Percentiles rank a stretch among this genome's conserved stretches.
Evolutionary conservation across 176 grass and related monocot species (phyloP).

Genomic region (Thinopyrum elongatum): DNA sequence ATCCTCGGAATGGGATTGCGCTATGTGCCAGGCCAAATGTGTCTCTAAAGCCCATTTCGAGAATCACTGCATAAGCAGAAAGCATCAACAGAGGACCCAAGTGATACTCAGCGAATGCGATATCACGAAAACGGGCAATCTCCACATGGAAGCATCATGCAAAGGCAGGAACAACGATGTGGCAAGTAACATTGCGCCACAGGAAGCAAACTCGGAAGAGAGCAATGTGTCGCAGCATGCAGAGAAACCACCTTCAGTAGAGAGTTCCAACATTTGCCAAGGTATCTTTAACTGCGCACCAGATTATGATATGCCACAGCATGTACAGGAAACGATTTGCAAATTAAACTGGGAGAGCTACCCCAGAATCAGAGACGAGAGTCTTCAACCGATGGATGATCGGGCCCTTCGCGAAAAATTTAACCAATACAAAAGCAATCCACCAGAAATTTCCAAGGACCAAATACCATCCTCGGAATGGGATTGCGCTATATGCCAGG

Average conservation of each 20-base stretch:
- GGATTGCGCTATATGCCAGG: not conserved
- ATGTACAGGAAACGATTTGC: not conserved
- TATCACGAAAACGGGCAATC: not conserved
- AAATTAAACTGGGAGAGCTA: not conserved
- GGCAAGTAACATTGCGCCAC: not conserved
- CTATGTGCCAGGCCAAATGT: slow-evolving; percentile 26
- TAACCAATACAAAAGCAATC: not conserved
- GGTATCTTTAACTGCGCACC: not conserved
- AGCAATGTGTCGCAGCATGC: not conserved
- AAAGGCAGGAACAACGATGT: slow-evolving; percentile 12
- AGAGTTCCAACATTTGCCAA: slow-evolving; percentile 22
- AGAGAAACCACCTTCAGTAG: not conserved
- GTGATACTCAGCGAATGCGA: not conserved
- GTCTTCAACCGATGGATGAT: slow-evolving; percentile 1
- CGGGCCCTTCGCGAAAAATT: not conserved
- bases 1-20: not conserved
- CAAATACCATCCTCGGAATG: not conserved
- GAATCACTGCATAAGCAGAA: slow-evolving; percentile 10
- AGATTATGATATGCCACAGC: not conserved
- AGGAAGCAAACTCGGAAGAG: not conserved
- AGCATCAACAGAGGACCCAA: not conserved
- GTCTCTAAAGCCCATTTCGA: slow-evolving; percentile 9
- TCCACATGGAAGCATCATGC: not conserved
- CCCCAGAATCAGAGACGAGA: not conserved
- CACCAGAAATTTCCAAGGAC: not conserved